These are phyloP conservation scores for Podaxis rugospora DNA, from an alignment of 768 basidiomycete genomes.

Conservation along the genomic window DNA sequence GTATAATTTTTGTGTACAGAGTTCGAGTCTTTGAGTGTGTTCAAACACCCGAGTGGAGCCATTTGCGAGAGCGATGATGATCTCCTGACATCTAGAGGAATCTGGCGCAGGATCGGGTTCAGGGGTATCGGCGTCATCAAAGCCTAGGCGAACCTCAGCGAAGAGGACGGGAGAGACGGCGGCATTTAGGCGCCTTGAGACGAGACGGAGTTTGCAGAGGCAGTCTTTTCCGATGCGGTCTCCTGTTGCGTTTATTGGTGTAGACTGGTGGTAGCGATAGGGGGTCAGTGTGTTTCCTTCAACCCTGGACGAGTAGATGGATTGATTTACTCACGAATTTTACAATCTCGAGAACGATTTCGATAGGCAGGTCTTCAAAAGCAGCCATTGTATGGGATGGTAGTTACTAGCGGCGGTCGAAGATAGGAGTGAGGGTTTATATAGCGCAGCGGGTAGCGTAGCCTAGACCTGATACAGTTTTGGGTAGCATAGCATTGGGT, in stretches of 20 bases:
- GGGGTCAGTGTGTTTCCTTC: neutral
- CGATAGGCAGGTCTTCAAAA: constrained; percentile 1
- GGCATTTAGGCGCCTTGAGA: neutral
- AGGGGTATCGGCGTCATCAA: neutral
- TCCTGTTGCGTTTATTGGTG: neutral
- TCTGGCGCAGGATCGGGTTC: neutral
- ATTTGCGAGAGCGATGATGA: neutral
- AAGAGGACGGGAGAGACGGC: constrained; percentile 1
- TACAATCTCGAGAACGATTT: constrained; percentile 1
- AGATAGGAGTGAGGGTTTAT: neutral
- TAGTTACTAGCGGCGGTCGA: neutral
- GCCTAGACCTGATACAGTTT: neutral
- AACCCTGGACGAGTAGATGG: neutral
- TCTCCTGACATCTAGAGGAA: neutral
- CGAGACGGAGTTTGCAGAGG: constrained; percentile 3
- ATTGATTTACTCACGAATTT: neutral
- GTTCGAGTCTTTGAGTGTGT: neutral
- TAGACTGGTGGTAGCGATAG: neutral
- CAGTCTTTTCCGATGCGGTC: neutral
- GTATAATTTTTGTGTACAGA: neutral
- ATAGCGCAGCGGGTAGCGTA: too few species aligned
- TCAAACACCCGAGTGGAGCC: neutral
- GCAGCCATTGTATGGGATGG: neutral
- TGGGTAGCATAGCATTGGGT: neutral
- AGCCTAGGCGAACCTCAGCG: neutral